phyloP scores from a whole-genome alignment of 2,329 filamentous ascomycete species.

The Hortaea werneckii region DNA sequence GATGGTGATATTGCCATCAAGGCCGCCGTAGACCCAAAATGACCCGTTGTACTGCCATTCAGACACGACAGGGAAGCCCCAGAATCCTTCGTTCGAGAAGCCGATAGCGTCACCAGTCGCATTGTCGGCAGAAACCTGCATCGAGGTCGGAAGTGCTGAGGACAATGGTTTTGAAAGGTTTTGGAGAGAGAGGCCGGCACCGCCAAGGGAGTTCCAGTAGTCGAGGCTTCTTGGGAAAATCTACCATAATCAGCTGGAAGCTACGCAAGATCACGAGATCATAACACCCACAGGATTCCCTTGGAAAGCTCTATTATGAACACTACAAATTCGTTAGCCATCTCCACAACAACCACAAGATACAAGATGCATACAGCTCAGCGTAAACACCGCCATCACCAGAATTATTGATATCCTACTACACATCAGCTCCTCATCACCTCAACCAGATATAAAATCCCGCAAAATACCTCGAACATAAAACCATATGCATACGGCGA shows the following conservation, averaged over 20 bases:
- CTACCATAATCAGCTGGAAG: neutral
- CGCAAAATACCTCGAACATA: conserved; percentile 30
- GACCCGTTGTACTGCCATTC: conserved; percentile 24
- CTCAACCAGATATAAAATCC: too few relatives aligned
- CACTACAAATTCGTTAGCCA: conserved; percentile 14
- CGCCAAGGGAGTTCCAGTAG: conserved; percentile 46
- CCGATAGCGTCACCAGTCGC: conserved; percentile 22
- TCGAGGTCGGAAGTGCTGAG: conserved; percentile 41
- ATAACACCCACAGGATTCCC: conserved; percentile 19
- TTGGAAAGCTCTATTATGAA: conserved; percentile 63
- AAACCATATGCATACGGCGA: conserved; percentile 32
- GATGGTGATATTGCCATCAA: conserved; percentile 24
- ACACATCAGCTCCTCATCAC: conserved; percentile 29
- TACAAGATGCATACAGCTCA: conserved; percentile 38
- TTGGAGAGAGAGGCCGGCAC: conserved; percentile 37
- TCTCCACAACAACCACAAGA: too few relatives aligned
- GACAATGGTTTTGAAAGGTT: conserved; percentile 43
- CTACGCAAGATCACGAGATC: conserved; percentile 31
- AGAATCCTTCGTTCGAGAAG: conserved; percentile 34
- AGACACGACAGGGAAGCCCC: conserved; percentile 23
- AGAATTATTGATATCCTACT: conserved; percentile 46
- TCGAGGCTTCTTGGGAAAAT: conserved; percentile 13
- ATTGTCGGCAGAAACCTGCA: conserved; percentile 30
- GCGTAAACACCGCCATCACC: conserved; percentile 66
- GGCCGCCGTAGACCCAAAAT: conserved; percentile 25